Evolutionary conservation across 2,329 filamentous ascomycete species (phyloP).

Genomic region (Pezicula rhizophila): DNA sequence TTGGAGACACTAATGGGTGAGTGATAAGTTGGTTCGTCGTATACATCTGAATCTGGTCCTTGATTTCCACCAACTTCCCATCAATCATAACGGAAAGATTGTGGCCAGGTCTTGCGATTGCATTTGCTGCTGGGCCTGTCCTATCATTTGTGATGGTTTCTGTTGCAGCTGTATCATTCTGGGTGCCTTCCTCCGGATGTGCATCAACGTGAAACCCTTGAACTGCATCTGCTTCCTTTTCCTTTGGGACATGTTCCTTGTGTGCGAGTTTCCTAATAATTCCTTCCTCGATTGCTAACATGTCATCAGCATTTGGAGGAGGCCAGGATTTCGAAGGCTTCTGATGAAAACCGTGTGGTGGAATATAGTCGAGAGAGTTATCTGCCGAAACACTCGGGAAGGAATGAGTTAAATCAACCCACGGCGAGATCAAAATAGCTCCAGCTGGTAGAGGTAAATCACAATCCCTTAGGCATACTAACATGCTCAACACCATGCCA

Average conservation of each 20-base stretch:
- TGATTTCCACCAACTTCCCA: constrained; percentile 65
- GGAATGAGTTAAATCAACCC: constrained; percentile 92
- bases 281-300: constrained; percentile 39
- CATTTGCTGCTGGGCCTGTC: constrained; percentile 19
- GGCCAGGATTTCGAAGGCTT: constrained; percentile 90
- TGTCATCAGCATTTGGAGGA: constrained; percentile 75
- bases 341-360: constrained; percentile 80
- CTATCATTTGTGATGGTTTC: constrained; percentile 23
- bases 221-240: constrained; percentile 30
- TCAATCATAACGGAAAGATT: constrained; percentile 64
- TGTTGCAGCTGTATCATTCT: constrained; percentile 28
- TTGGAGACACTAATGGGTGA: constrained; percentile 85
- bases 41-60: constrained; percentile 87
- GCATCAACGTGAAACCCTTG: constrained; percentile 29
- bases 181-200: constrained; percentile 16
- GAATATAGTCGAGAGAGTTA: constrained; percentile 79
- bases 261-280: constrained; percentile 45
- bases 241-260: constrained; percentile 28
- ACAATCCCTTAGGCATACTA: constrained; percentile 77
- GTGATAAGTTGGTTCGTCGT: constrained; percentile 78
- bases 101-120: constrained; percentile 26
- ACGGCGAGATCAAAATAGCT: constrained; percentile 85
- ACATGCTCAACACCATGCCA: constrained; percentile 76
- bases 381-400: constrained; percentile 82
- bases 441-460: constrained; percentile 81